Base-by-base conservation (phyloP, 345 rosid genomes). In the Lepidium didymum region DNA sequence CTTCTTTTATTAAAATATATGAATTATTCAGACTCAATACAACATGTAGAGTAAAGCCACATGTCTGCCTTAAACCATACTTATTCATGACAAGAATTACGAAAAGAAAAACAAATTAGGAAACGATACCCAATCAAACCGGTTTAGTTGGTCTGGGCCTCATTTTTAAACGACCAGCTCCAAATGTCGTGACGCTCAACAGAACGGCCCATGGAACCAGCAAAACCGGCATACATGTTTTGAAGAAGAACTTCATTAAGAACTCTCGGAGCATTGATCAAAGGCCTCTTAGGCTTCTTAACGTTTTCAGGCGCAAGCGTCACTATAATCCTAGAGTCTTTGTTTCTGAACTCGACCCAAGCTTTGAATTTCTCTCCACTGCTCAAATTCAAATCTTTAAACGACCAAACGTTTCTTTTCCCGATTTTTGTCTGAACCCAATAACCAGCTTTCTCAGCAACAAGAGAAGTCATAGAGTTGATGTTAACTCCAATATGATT, bases 401-500 rank as follows among this genome's bases (percentile, higher is more conserved):
- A 69, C 4, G 73, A 57, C 73, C 73, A 69, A 23, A 45, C 58
- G 6, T 37, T 69, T 31, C 73, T 69, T 12, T 58, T 58, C 18
- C 65, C 65, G 12, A 69, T 50, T 7, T 14, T 58, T 7, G 57
- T 49, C 51, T 57, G 73, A 36, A 69, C 66, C 65, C 73, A 69
- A 7, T 69, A 69, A 11, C 73, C 73, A 46, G 73, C 73, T 37
- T 58, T 18, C 19, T 4, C 31, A 12, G 64, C 50, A 19, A 45
- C 70, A 21, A 62, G 16, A 31, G 75, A 70, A 52, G 49, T 40
- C 12, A 75, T 18, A 9, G 80, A 67, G 16, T 79, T 70, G 64
- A 78, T 33, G 45, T 72, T 75, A 19, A 69, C 7, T 23, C 84
- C 78, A 1, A 81, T 77, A 54, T 73, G 82, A 66, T 76, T 76